These are phyloP conservation scores for Aspergillus panamensis DNA, from an alignment of 495 filamentous ascomycete genomes.

Conservation along the genomic window DNA sequence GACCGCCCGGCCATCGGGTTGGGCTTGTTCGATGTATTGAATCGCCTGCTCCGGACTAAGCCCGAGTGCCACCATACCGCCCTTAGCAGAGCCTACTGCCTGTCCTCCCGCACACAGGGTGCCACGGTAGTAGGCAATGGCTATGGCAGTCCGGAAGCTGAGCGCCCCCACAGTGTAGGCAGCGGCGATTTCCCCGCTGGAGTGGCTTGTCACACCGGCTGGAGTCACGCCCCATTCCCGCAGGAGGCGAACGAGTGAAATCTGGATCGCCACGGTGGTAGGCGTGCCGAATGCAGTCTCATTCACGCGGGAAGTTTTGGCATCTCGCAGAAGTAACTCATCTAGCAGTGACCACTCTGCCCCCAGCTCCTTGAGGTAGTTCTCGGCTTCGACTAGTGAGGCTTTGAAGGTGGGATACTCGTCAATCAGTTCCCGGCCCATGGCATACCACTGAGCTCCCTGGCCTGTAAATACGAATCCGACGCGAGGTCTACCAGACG, in stretches of 20 bases:
- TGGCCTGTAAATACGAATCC: constrained; percentile 9
- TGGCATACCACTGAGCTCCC: neutral
- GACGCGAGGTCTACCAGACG: too few relatives aligned
- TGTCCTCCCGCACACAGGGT: too few relatives aligned
- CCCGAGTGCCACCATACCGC: neutral
- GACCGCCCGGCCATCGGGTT: neutral
- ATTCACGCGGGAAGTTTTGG: neutral
- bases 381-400: too few relatives aligned
- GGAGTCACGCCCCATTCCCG: neutral
- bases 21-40: neutral
- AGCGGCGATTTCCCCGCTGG: constrained; percentile 42
- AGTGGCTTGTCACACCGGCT: constrained; percentile 34
- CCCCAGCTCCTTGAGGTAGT: neutral
- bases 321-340: neutral
- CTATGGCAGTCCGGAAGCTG: neutral
- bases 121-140: constrained; percentile 19
- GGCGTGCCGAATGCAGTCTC: neutral
- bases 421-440: constrained; percentile 4
- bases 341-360: neutral
- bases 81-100: too few relatives aligned
- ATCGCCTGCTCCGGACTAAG: constrained; percentile 1
- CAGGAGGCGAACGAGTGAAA: neutral
- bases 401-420: neutral
- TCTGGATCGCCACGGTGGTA: neutral
- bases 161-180: constrained; percentile 23